These are phyloP conservation scores for Geoglossum glabrum DNA, from an alignment of 495 filamentous ascomycete genomes.

Conservation along the genomic window DNA sequence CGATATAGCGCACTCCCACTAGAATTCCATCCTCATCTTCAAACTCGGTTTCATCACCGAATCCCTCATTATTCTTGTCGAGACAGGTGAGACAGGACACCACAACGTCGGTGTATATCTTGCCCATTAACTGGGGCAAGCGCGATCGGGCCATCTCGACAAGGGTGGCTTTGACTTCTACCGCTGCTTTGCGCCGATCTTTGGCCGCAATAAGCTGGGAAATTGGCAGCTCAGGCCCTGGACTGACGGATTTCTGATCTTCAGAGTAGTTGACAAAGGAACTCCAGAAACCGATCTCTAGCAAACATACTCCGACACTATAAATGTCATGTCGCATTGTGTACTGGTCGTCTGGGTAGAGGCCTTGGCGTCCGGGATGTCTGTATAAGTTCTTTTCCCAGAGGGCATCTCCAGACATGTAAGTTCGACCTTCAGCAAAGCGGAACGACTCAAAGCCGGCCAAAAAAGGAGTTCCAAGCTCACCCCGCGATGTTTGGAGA, in stretches of 20 bases:
- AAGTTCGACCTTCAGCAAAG: not conserved
- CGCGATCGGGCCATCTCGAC: slow-evolving; percentile 18
- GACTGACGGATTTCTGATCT: not conserved
- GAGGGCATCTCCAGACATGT: not conserved
- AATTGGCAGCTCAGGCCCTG: not conserved
- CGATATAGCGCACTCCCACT: slow-evolving; percentile 30
- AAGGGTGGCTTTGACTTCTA: slow-evolving; percentile 21
- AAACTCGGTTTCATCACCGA: slow-evolving; percentile 26
- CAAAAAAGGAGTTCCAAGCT: not conserved
- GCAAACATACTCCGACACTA: slow-evolving; percentile 18
- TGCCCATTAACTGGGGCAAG: slow-evolving; percentile 29
- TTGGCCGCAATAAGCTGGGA: not conserved
- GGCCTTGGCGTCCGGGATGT: slow-evolving; percentile 11
- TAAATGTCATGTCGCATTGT: slow-evolving; percentile 21
- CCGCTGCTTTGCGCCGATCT: slow-evolving; percentile 4
- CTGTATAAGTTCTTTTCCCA: slow-evolving; percentile 5
- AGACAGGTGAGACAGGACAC: slow-evolving; percentile 36
- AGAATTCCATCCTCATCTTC: slow-evolving; percentile 28
- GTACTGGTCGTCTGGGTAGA: slow-evolving; percentile 8
- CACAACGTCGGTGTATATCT: slow-evolving; percentile 27
- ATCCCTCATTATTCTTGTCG: slow-evolving; percentile 25
- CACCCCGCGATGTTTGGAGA: slow-evolving; percentile 9
- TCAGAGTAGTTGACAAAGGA: slow-evolving; percentile 2
- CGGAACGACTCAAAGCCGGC: not conserved
- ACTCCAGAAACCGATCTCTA: slow-evolving; percentile 22